Percentiles rank a stretch among this genome's conserved stretches.
These are phyloP conservation scores for Pythium aphanidermatum DNA, from an alignment of 352 stramenopile genomes.

Conservation along the genomic window DNA sequence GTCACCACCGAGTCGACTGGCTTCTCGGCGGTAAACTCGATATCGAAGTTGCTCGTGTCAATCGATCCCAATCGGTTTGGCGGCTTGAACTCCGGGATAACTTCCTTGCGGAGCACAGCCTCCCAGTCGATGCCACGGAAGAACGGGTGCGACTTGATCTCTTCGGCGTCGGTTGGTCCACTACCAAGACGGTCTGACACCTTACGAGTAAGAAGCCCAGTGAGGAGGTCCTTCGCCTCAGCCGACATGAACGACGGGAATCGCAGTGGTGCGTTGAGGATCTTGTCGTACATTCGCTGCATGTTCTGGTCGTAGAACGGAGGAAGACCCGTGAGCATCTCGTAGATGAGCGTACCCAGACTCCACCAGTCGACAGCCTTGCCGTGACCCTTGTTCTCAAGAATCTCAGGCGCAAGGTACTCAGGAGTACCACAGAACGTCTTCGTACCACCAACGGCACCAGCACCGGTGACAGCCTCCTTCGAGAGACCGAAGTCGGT, in stretches of 20 bases:
- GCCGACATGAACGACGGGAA: constrained; percentile 90
- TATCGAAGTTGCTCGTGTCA: constrained; percentile 93
- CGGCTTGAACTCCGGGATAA: constrained; percentile 90
- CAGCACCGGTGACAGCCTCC: constrained; percentile 83
- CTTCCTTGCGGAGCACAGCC: constrained; percentile 80
- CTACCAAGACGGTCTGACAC: constrained; percentile 83
- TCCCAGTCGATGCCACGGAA: constrained; percentile 93
- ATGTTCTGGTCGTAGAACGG: constrained; percentile 95
- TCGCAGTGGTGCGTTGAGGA: constrained; percentile 85
- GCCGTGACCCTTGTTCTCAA: constrained; percentile 92
- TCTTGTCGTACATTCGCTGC: constrained; percentile 94
- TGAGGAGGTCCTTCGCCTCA: constrained; percentile 84
- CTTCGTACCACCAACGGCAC: constrained; percentile 75
- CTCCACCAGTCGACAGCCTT: constrained; percentile 90
- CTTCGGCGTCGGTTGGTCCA: constrained; percentile 79
- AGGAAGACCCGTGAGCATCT: constrained; percentile 90
- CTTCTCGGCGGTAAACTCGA: constrained; percentile 91
- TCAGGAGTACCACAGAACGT: constrained; percentile 93
- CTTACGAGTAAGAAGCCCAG: constrained; percentile 82
- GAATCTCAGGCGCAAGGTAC: constrained; percentile 93
- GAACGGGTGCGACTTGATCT: constrained; percentile 92
- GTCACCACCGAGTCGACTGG: constrained; percentile 88
- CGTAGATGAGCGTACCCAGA: constrained; percentile 92
- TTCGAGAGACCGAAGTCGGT: constrained; percentile 96
- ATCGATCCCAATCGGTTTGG: constrained; percentile 84